Evolutionary conservation across 1,139 yeast genomes (phyloP).

Genomic region (Geotrichum bryndzae): DNA sequence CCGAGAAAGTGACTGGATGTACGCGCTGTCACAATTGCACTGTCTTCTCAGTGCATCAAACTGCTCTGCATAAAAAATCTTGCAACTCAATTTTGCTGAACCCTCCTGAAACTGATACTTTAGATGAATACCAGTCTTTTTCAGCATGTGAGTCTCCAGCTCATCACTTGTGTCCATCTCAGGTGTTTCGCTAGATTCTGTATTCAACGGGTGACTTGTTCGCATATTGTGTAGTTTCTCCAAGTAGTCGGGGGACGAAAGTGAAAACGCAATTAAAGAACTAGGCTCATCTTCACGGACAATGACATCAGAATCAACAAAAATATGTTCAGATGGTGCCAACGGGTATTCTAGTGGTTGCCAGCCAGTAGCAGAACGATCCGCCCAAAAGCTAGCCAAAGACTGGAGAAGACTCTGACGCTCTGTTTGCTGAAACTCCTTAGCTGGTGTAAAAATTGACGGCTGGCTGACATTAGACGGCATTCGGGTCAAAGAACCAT

Average conservation of each 20-base stretch:
- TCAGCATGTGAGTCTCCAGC: conserved; percentile 66
- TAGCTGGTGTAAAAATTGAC: conserved; percentile 9
- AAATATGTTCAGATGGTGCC: conserved; percentile 67
- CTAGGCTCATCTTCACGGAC: conserved; percentile 97
- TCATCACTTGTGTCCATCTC: conserved; percentile 18
- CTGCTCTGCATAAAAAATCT: conserved; percentile 91
- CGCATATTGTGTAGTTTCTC: conserved; percentile 51
- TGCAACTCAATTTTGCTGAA: conserved; percentile 76
- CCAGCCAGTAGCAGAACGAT: conserved; percentile 93
- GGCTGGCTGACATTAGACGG: conserved; percentile 14
- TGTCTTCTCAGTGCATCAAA: conserved; percentile 87
- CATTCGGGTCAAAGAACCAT: not conserved
- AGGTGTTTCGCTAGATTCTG: conserved; percentile 17
- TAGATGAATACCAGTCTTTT: conserved; percentile 80
- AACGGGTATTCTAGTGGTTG: conserved; percentile 84
- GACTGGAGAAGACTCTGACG: conserved; percentile 76
- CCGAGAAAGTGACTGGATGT: conserved; percentile 82
- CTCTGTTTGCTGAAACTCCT: conserved; percentile 37
- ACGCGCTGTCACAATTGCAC: conserved; percentile 72
- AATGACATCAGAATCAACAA: conserved; percentile 89
- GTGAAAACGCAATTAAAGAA: conserved; percentile 86
- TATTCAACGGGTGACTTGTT: conserved; percentile 24
- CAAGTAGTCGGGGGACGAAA: conserved; percentile 75
- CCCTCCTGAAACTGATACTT: conserved; percentile 77
- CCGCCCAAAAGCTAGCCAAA: conserved; percentile 93